phyloP scores from a whole-genome alignment of 352 stramenopile genomes.

The Blastocystis sp. region DNA sequence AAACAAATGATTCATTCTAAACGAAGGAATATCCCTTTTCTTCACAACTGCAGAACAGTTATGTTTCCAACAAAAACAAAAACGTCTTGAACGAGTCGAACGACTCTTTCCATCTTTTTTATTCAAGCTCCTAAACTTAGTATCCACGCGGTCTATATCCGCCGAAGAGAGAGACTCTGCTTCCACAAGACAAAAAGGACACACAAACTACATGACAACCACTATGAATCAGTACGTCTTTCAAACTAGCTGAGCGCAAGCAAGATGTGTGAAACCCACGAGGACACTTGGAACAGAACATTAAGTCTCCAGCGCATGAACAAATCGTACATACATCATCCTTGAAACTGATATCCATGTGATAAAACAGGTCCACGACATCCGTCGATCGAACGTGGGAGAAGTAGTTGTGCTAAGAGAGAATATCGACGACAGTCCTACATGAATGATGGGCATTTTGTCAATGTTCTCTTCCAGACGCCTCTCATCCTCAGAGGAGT shows the following conservation, averaged over 20 bases:
- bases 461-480: constrained; percentile 43
- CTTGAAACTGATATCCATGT: constrained; percentile 48
- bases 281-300: constrained; percentile 38
- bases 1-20: neutral
- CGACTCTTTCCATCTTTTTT: neutral
- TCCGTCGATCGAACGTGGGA: neutral
- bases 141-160: neutral
- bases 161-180: neutral
- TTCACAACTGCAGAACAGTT: neutral
- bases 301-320: neutral
- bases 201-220: neutral
- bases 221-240: neutral
- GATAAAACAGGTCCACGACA: constrained; percentile 32
- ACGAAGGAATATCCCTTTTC: neutral
- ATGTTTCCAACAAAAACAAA: neutral
- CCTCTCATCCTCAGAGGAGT: constrained; percentile 13
- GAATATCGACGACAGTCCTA: neutral
- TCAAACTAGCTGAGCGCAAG: neutral
- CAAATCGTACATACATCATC: constrained; percentile 46
- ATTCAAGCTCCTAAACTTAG: constrained; percentile 2
- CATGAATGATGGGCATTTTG: constrained; percentile 25
- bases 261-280: constrained; percentile 25
- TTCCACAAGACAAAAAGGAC: constrained; percentile 39
- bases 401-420: constrained; percentile 4
- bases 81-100: neutral